Evolutionary conservation across 345 rosid species (phyloP).

Genomic region (Melaleuca quinquenervia): DNA sequence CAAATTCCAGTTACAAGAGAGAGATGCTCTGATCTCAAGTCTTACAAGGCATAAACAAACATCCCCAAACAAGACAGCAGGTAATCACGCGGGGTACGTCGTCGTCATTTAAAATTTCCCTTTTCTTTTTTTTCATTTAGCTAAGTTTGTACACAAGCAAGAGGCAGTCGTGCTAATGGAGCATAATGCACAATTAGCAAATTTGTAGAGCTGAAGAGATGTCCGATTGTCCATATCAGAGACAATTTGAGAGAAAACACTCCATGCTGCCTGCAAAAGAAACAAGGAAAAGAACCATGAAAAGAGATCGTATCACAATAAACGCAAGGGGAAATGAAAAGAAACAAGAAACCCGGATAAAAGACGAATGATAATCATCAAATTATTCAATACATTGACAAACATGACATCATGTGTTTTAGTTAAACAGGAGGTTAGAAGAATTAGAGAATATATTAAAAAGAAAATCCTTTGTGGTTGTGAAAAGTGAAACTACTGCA

Average conservation of each 20-base stretch:
- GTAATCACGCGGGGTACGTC: rapidly evolving
- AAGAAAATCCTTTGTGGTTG: neutral
- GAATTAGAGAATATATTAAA: neutral
- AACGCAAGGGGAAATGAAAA: neutral
- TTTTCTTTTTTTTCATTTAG: neutral
- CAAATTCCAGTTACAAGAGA: neutral
- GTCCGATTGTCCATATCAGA: neutral
- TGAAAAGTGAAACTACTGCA: neutral
- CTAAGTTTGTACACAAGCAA: neutral
- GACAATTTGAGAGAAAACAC: neutral
- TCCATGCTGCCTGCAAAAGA: neutral
- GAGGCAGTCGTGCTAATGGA: neutral
- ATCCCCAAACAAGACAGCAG: neutral
- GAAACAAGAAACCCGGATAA: neutral
- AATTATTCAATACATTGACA: neutral
- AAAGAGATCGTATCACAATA: neutral
- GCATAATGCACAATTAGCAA: neutral
- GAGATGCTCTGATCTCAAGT: neutral
- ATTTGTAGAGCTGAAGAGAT: neutral
- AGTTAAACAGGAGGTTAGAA: neutral
- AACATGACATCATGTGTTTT: neutral
- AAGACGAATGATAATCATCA: neutral
- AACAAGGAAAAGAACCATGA: neutral
- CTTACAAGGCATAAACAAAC: neutral
- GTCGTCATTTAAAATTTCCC: neutral